Evolutionary conservation across 805 yeast genomes (phyloP).

Genomic region (Hanseniaspora pseudoguilliermondii): DNA sequence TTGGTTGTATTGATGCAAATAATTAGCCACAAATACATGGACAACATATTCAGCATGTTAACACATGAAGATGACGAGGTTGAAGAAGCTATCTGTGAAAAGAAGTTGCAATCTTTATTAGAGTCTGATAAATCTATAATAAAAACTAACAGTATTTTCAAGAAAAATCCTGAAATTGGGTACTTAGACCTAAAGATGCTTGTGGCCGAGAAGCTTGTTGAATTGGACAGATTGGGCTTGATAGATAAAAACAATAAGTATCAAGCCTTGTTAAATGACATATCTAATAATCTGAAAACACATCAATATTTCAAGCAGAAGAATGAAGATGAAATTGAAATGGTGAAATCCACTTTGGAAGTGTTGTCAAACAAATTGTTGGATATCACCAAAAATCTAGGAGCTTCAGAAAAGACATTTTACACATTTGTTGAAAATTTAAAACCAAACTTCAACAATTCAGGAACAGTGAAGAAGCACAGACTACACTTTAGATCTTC

Average conservation of each 20-base stretch:
- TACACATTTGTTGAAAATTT: slow-evolving; percentile 39
- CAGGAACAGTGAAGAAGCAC: slow-evolving; percentile 43
- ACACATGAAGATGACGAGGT: slow-evolving; percentile 54
- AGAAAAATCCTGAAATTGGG: slow-evolving; percentile 18
- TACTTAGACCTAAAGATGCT: slow-evolving; percentile 68
- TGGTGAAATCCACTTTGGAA: slow-evolving; percentile 34
- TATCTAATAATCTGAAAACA: slow-evolving; percentile 64
- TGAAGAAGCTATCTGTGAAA: slow-evolving; percentile 42
- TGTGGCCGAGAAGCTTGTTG: slow-evolving; percentile 62
- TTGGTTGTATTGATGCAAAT: slow-evolving; percentile 72
- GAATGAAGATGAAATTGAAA: slow-evolving; percentile 34
- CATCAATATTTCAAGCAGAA: slow-evolving; percentile 40
- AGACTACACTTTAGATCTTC: slow-evolving; percentile 56
- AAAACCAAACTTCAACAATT: slow-evolving; percentile 29
- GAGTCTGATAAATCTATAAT: slow-evolving; percentile 28
- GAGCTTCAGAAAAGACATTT: slow-evolving; percentile 35
- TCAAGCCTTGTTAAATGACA: slow-evolving; percentile 68
- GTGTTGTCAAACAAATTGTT: slow-evolving; percentile 35
- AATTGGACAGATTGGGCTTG: slow-evolving; percentile 55
- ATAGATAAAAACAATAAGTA: slow-evolving; percentile 57
- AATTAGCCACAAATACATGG: background rate
- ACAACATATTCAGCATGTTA: slow-evolving; percentile 22
- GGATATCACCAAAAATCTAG: slow-evolving; percentile 32
- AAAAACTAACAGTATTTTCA: slow-evolving; percentile 1
- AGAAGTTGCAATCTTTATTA: slow-evolving; percentile 43